Conservation (phyloP, 2,329 filamentous ascomycete genomes). For the Colletotrichum eleusines region DNA sequence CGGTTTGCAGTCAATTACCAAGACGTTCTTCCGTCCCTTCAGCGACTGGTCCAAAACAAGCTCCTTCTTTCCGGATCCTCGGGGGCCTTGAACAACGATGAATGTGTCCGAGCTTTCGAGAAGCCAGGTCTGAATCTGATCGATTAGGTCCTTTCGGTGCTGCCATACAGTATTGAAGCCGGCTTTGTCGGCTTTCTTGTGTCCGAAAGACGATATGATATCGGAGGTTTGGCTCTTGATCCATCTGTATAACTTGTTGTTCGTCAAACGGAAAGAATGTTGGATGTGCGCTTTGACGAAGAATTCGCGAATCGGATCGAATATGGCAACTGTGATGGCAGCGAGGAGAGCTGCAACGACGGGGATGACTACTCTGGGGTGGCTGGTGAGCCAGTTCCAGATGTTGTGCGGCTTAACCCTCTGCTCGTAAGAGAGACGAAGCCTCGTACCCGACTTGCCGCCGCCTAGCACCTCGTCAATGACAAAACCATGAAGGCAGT, state of each 20-base stretch:
- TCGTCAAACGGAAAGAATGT: slow-evolving; percentile 77
- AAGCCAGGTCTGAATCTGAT: slow-evolving; percentile 86
- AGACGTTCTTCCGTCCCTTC: slow-evolving; percentile 78
- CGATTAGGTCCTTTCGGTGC: slow-evolving; percentile 84
- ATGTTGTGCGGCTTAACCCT: slow-evolving; percentile 82
- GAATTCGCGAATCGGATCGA: slow-evolving; percentile 94
- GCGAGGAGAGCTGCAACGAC: slow-evolving; percentile 84
- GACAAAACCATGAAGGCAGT: slow-evolving; percentile 89
- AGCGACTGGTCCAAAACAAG: slow-evolving; percentile 88
- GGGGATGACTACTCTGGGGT: slow-evolving; percentile 90
- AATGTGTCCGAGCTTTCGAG: slow-evolving; percentile 92
- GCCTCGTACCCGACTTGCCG: slow-evolving; percentile 78
- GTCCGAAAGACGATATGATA: slow-evolving; percentile 71
- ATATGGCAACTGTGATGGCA: slow-evolving; percentile 85
- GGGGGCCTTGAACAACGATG: slow-evolving; percentile 91
- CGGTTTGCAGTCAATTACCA: slow-evolving; percentile 92
- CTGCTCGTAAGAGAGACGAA: slow-evolving; percentile 87
- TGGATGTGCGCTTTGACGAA: slow-evolving; percentile 92
- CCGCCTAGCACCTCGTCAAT: slow-evolving; percentile 78
- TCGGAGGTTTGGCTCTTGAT: slow-evolving; percentile 79
- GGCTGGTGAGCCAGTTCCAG: slow-evolving; percentile 87
- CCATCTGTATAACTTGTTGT: slow-evolving; percentile 83
- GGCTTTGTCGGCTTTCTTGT: slow-evolving; percentile 71
- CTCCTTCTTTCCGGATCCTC: slow-evolving; percentile 91
- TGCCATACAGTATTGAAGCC: slow-evolving; percentile 88